Percentiles rank a stretch among this genome's conserved stretches.
Conservation (phyloP, 495 filamentous ascomycete species). For the Penicillium alfredii region DNA sequence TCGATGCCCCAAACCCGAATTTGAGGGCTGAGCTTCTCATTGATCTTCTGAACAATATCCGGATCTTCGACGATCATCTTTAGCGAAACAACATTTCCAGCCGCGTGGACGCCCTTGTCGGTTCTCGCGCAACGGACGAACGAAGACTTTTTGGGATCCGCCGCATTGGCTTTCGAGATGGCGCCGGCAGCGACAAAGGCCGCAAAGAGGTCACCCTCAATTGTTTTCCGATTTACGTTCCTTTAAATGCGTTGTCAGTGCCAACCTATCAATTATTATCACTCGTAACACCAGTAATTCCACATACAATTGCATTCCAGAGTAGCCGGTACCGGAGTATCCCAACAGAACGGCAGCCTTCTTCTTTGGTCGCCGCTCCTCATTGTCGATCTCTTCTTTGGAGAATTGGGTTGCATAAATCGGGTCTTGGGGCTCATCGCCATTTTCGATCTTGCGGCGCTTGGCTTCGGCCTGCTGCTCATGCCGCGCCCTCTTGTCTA, state of each 20-base stretch:
- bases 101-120: constrained; percentile 96
- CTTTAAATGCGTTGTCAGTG: constrained; percentile 29
- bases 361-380: constrained; percentile 82
- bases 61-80: constrained; percentile 93
- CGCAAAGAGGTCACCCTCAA: constrained; percentile 92
- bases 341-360: constrained; percentile 94
- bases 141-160: constrained; percentile 93
- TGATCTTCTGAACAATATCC: constrained; percentile 85
- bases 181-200: constrained; percentile 86
- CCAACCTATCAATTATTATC: neutral
- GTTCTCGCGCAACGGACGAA: constrained; percentile 91
- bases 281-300: neutral
- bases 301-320: constrained; percentile 79
- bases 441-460: constrained; percentile 49
- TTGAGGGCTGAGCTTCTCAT: constrained; percentile 72
- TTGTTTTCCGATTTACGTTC: constrained; percentile 67
- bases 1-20: constrained; percentile 93
- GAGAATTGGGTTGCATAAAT: constrained; percentile 55
- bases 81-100: constrained; percentile 90
- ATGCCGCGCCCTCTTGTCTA: constrained; percentile 61
- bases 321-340: constrained; percentile 95
- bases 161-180: constrained; percentile 92
- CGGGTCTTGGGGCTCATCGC: constrained; percentile 32
- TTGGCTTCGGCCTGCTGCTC: constrained; percentile 52
- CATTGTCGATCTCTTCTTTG: constrained; percentile 73